phyloP scores from a whole-genome alignment of 78 protist genomes.

The Salpingoeca rosetta region DNA sequence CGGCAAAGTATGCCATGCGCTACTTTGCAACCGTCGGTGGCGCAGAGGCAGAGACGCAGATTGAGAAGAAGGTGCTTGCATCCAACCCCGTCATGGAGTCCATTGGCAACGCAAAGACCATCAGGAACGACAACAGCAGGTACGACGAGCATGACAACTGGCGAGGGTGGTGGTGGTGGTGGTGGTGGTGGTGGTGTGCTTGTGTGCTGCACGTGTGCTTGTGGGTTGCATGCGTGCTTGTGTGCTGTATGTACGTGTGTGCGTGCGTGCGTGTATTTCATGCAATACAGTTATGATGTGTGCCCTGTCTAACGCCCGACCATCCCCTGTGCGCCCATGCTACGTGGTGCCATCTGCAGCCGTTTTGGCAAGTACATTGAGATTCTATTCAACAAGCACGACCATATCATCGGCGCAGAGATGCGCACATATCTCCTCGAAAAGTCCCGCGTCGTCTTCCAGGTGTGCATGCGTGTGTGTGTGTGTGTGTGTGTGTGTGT shows the following conservation, averaged over 20 bases:
- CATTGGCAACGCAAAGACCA: conserved; percentile 78
- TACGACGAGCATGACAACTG: background rate
- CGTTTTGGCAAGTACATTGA: conserved; percentile 42
- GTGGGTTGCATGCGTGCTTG: too few relatives aligned
- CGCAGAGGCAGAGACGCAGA: background rate
- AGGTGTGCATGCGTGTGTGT: too few relatives aligned
- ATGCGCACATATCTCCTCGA: conserved; percentile 33
- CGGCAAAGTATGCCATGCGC: conserved; percentile 15
- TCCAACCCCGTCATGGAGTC: conserved; percentile 69
- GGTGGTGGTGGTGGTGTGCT: too few relatives aligned
- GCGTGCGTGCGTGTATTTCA: too few relatives aligned
- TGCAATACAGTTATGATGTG: background rate
- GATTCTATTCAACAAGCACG: background rate
- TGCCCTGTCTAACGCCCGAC: too few relatives aligned
- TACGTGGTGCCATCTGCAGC: background rate
- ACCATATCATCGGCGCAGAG: background rate
- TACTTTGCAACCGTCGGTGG: conserved; percentile 7
- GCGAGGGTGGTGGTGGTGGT: background rate
- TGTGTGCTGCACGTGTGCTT: too few relatives aligned
- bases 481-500: too few relatives aligned
- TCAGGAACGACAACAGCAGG: conserved; percentile 74
- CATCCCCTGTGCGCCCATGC: too few relatives aligned
- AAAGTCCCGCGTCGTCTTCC: conserved; percentile 23
- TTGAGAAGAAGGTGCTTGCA: conserved; percentile 32
- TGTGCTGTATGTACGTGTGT: too few relatives aligned